Base-by-base conservation (phyloP, 1,284 basidiomycete species). In the Ceratobasidium sp. region DNA sequence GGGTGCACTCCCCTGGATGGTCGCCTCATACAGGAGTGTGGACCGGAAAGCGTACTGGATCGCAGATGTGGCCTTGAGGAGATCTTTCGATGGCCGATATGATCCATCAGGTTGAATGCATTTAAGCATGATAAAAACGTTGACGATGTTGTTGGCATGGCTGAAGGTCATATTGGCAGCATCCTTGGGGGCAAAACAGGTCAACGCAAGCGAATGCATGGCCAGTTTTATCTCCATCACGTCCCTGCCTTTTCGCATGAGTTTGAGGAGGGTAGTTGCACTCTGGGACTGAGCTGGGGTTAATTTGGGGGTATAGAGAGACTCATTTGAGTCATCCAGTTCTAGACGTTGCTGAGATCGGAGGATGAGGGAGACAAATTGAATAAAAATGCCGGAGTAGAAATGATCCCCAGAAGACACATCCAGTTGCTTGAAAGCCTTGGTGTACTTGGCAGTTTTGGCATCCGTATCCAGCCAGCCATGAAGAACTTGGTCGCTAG, bases 141-240 rank as follows among this genome's bases (percentile, higher is more conserved):
- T 22, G 8, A 32, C 29, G 56, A 59, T 59, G 56, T 59, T n/a
- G 29, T 59, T 29, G n/a, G 11, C 29, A 9, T 37, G 22, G 22
- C 9, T 59, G 11, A 32, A 6, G 8, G 56, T 32, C 25, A 32
- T 59, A 29, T 9, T 6, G 5, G 25, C 29, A 32, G 56, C 25
- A 32, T 59, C 56, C 13, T 59, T 32, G 29, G 56, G 56, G 15
- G 56, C 56, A 59, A 59, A 59, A 19, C 56, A 59, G 25, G 56
- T 32, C 11, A 59, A 6, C 15, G 56, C 22, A n/a, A 59, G 56
- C 8, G 9, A 8, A 54, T 54, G 52, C 9, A 54, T 54, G 17
- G 52, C 9, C 25, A 15, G 52, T 11, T 19, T 54, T 19, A 54
- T 9, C 9, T 7, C 8, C 8, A 8, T n/a, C 8, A 29, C 25